Conservation (phyloP, 1,284 basidiomycete species). For the Cryptococcus maquisensis region DNA sequence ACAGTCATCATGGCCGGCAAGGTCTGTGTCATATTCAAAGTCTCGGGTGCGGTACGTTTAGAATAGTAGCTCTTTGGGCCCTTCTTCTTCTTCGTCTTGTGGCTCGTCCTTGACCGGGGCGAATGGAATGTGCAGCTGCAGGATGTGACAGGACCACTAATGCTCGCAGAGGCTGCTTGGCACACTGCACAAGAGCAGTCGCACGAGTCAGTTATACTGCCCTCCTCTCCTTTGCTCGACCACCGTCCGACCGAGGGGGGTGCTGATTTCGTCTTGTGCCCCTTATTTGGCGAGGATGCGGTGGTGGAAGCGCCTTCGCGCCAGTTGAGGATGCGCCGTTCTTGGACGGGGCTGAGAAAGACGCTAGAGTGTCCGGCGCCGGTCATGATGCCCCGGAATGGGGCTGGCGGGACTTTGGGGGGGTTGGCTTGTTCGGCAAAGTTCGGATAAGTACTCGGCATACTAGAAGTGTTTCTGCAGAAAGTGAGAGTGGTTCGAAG, state of each 20-base stretch:
- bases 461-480: background rate
- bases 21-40: background rate
- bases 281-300: background rate
- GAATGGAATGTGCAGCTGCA: slow-evolving; percentile 3
- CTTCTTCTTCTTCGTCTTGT: slow-evolving; percentile 1
- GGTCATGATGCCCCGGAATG: background rate
- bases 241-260: slow-evolving; percentile 2
- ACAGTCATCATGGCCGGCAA: slow-evolving; percentile 4
- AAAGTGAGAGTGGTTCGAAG: no score
- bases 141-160: background rate
- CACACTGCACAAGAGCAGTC: slow-evolving; percentile 5
- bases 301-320: slow-evolving; percentile 1
- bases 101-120: slow-evolving; percentile 1
- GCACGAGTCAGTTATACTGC: background rate
- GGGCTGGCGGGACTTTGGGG: background rate
- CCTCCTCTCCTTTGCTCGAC: slow-evolving; percentile 1
- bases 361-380: slow-evolving; percentile 6
- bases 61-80: slow-evolving; percentile 15
- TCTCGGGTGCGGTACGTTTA: background rate
- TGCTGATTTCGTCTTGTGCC: slow-evolving; percentile 13
- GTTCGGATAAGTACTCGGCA: background rate
- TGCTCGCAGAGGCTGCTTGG: slow-evolving; percentile 2
- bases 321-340: slow-evolving; percentile 13
- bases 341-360: slow-evolving; percentile 12
- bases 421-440: background rate